Conservation (phyloP, 2,329 filamentous ascomycete genomes). For the Pseudogymnoascus sp. region DNA sequence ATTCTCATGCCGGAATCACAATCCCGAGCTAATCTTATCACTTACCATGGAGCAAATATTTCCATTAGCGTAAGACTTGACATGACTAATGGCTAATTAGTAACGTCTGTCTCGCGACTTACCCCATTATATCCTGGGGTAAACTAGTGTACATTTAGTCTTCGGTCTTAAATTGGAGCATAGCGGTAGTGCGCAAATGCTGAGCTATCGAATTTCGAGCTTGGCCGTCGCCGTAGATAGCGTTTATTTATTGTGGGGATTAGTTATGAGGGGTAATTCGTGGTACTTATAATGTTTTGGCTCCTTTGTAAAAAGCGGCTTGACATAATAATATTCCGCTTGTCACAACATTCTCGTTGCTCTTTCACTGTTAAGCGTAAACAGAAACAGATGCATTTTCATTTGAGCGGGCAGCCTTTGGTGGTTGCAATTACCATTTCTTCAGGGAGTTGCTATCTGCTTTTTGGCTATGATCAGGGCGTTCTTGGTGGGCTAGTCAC, state of each 20-base stretch:
- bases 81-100: background rate
- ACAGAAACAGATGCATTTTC: background rate
- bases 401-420: background rate
- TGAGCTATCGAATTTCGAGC: background rate
- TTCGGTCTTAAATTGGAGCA: background rate
- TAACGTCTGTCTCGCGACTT: background rate
- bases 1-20: background rate
- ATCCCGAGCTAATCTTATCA: background rate
- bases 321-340: background rate
- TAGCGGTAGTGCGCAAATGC: background rate
- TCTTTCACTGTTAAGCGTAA: background rate
- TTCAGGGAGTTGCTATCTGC: constrained; percentile 51
- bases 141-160: background rate
- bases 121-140: background rate
- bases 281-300: background rate
- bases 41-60: background rate
- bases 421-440: constrained; percentile 49
- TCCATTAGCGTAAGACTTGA: background rate
- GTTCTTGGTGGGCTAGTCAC: constrained; percentile 32
- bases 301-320: background rate
- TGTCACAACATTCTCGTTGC: background rate
- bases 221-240: background rate
- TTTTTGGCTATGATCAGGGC: constrained; percentile 38
- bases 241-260: background rate
- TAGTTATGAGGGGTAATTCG: background rate